Base-by-base conservation (phyloP, 495 filamentous ascomycete species). In the Podospora fimiseda region DNA sequence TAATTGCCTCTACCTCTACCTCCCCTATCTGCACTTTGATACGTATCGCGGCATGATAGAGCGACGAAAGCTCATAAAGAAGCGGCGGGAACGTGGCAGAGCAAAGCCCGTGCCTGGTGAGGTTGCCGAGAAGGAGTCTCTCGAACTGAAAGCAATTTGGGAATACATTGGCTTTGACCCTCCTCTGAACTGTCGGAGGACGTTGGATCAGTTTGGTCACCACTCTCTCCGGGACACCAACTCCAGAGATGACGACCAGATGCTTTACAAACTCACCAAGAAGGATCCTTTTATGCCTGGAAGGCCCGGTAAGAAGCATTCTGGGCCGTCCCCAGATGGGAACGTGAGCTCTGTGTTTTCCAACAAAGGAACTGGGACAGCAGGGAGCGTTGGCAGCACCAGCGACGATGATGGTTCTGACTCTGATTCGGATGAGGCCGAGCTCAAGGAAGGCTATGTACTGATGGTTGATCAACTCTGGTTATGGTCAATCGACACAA, bases 401-500 rank as follows among this genome's bases (percentile, higher is more conserved):
- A 36, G 48, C 1, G 40, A 38, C n/a, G 62, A 58, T 2, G 49
- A 13, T 5, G 36, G 39, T 16, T 46, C 57, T 0, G 53, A 58
- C 0, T 45, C 19, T 0, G 68, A 70, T 2, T 57, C 53, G 9
- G 64, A 66, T 7, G 71, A 71, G 48, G 48, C 68, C 19, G 53
- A 72, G n/a, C 71, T 81, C 9, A 69, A 75, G 45, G 74, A 84
- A 24, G 78, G 78, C 0, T 83, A 84, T 56, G 75, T 85, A 14
- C 68, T 86, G 11, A 86, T 86, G 82, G 82, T 87, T 7, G 83
- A 86, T 54, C 82, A 86, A 53, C 68, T 87, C 3, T 86, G 83
- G 84, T 62, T 86, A 1, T 87, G 81, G 81, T 78, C 83, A 13
- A 75, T 85, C 5, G 75, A 85, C 51, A 70, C 71, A 20, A 80